A percentile compares a stretch with the other conserved stretches of the same genome.
These are phyloP conservation scores for Phytopythium boreale DNA, from an alignment of 352 stramenopile species.

Conservation along the genomic window DNA sequence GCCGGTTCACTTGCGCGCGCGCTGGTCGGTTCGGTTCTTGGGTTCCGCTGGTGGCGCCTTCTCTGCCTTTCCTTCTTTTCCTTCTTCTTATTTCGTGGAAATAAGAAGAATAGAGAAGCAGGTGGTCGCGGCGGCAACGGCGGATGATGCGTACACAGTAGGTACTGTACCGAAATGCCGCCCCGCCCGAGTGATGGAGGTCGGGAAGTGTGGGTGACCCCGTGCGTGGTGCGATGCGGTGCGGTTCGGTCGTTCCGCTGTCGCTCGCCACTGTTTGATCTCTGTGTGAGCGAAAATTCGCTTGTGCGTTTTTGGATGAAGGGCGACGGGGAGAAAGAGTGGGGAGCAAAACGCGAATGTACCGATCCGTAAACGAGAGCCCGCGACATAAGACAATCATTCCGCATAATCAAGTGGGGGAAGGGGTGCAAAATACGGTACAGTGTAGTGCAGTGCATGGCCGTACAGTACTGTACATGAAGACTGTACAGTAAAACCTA, in stretches of 20 bases:
- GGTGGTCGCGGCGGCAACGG: too few species aligned
- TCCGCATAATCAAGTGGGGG: not conserved
- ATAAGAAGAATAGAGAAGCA: not conserved
- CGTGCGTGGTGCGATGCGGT: not conserved
- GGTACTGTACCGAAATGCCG: too few species aligned
- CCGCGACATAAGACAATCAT: not conserved
- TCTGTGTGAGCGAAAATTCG: constrained; percentile 1
- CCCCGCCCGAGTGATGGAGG: too few species aligned
- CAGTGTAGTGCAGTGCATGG: not conserved
- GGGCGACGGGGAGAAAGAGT: not conserved
- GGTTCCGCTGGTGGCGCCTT: not conserved
- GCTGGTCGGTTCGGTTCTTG: too few species aligned
- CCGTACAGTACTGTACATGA: not conserved
- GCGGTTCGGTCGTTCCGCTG: not conserved
- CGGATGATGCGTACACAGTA: not conserved
- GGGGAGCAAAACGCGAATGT: not conserved
- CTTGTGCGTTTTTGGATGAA: not conserved
- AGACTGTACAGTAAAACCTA: too few species aligned
- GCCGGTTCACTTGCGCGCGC: not conserved
- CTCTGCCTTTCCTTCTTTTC: not conserved
- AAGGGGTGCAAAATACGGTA: not conserved
- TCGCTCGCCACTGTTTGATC: not conserved
- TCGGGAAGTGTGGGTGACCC: not conserved
- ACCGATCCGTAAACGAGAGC: not conserved
- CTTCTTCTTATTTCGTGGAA: not conserved